A percentile compares a stretch with the other conserved stretches of the same genome.
These are phyloP conservation scores for Venturia carpophila DNA, from an alignment of 2,329 filamentous ascomycete genomes.

Conservation along the genomic window DNA sequence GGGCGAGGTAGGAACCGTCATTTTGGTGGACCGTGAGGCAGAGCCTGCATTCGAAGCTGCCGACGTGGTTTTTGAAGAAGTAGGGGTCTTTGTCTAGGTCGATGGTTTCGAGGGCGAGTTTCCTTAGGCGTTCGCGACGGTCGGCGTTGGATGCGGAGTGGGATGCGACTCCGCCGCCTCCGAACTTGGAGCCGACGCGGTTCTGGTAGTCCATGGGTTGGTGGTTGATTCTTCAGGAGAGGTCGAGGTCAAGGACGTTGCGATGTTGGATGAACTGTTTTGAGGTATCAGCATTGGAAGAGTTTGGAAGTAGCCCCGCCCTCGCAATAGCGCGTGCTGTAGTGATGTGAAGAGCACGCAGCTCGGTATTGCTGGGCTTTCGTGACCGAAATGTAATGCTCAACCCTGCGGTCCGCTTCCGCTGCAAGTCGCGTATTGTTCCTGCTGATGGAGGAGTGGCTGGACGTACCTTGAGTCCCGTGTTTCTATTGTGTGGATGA, in stretches of 20 bases:
- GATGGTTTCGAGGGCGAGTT: slow-evolving; percentile 97
- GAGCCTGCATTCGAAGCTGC: slow-evolving; percentile 93
- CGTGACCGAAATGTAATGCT: too few relatives aligned
- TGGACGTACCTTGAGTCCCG: too few relatives aligned
- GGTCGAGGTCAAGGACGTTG: background rate
- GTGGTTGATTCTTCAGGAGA: background rate
- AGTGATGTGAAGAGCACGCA: too few relatives aligned
- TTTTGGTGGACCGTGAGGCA: slow-evolving; percentile 98
- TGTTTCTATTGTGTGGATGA: too few relatives aligned
- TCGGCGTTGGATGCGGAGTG: slow-evolving; percentile 91
- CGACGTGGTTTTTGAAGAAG: slow-evolving; percentile 99
- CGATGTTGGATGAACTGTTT: background rate
- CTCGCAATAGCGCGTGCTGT: background rate
- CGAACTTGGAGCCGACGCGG: slow-evolving; percentile 93
- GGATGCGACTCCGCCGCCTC: slow-evolving; percentile 92
- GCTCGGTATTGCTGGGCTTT: too few relatives aligned
- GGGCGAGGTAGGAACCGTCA: slow-evolving; percentile 95
- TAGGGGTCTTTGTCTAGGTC: slow-evolving; percentile 99
- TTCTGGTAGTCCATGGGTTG: slow-evolving; percentile 49
- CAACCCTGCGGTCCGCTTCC: too few relatives aligned
- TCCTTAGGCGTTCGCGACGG: slow-evolving; percentile 91
- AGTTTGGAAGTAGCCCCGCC: background rate
- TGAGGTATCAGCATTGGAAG: background rate
- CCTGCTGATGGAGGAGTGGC: too few relatives aligned
- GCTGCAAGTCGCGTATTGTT: too few relatives aligned